Conservation (phyloP, 495 filamentous ascomycete genomes). For the Cairneyella variabilis region DNA sequence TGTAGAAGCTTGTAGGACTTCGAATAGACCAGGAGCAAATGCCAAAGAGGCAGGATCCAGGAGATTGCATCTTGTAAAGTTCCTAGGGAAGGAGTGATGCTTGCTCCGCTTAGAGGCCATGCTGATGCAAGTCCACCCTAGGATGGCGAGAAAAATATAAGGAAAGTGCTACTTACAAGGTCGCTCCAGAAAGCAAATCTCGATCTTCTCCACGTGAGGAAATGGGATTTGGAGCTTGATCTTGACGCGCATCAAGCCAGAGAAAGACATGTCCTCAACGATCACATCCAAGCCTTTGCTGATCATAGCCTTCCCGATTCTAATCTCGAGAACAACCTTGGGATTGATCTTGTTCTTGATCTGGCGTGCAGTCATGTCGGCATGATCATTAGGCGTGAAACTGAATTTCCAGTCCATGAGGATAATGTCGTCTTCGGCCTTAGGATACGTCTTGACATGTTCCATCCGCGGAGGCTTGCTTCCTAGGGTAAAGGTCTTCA, state of each 20-base stretch:
- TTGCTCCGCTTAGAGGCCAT: no score
- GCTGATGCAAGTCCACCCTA: no score
- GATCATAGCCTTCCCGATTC: conserved; percentile 89
- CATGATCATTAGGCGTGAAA: conserved; percentile 91
- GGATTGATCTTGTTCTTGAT: conserved; percentile 94
- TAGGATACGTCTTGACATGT: conserved; percentile 96
- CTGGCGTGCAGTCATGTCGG: conserved; percentile 86
- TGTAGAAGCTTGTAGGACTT: not conserved
- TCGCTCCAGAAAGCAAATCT: conserved; percentile 78
- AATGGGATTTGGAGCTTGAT: conserved; percentile 95
- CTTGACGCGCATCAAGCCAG: conserved; percentile 92
- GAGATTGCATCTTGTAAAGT: no score
- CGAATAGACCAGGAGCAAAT: conserved; percentile 2
- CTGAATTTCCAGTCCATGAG: conserved; percentile 99
- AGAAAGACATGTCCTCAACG: conserved; percentile 95
- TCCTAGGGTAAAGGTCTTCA: conserved; percentile 88
- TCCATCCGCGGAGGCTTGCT: conserved; percentile 94
- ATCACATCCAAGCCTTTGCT: conserved; percentile 97
- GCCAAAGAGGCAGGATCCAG: not conserved
- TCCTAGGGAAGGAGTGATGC: no score
- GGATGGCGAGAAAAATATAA: not conserved
- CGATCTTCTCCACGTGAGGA: conserved; percentile 88
- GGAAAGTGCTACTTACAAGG: conserved; percentile 27
- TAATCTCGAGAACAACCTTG: conserved; percentile 90
- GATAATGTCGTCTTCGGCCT: conserved; percentile 89